Base-by-base conservation (phyloP, 768 basidiomycete species). In the Terana coerulea region DNA sequence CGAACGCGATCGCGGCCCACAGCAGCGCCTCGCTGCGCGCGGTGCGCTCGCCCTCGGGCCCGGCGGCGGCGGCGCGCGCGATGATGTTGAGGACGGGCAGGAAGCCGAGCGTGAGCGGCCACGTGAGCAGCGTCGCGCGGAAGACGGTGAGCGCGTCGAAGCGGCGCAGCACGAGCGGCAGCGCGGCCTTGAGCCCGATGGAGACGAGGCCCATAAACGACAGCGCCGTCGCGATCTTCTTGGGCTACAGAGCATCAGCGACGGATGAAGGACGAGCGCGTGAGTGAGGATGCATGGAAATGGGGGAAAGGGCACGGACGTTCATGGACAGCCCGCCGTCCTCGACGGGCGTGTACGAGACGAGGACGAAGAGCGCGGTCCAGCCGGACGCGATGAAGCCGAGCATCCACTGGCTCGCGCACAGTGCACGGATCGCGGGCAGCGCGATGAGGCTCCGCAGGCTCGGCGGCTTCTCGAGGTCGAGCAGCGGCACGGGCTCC, bases 311-410 rank as follows among this genome's bases (percentile, higher is more conserved):
- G 30, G 44, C 37, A 61, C 81, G 61, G 59, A 84, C 83, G n/a
- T 78, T 75, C 55, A 84, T 78, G 4, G 72, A 72, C 1, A 86
- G 68, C 0, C 86, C 84, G 36, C 86, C 84, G 3, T 69, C 59
- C 36, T 71, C 56, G 28, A 86, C 63, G n/a, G 79, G 75, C 11
- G 84, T 80, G 60, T 82, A 88, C 48, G 80, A 81, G 57, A 82
- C 82, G 42, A 87, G 71, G 9, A 84, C 80, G 57, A 86, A 85
- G 14, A 81, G 75, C n/a, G 78, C 77, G 43, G 83, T 83, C 57
- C 81, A 88, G 10, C 75, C 72, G 0, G 77, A 77, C 3, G 68
- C 63, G n/a, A 77, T 67, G 66, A 82, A 83, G 42, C 71, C 72
- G 12, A 85, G 70, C 3, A 74, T 71, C 57, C 72, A 76, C 14